phyloP scores from a whole-genome alignment of 2,329 filamentous ascomycete genomes.

The Exophiala sideris region DNA sequence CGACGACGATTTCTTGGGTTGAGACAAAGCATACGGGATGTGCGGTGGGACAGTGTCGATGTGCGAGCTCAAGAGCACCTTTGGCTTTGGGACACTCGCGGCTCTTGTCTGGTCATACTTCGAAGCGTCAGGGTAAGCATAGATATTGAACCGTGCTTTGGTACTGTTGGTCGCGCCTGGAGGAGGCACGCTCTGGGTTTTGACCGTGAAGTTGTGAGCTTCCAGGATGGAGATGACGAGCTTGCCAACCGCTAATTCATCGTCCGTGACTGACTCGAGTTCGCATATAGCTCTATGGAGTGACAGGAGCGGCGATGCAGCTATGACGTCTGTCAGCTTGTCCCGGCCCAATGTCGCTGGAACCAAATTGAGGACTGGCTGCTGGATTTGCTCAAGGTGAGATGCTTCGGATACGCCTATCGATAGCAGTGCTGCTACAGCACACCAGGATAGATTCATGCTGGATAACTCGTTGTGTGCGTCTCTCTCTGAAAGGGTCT shows the following conservation, averaged over 20 bases:
- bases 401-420: not conserved
- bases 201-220: constrained; percentile 58
- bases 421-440: constrained; percentile 1
- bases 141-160: constrained; percentile 67
- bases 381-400: not conserved
- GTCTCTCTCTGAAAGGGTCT: too few species aligned
- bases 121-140: constrained; percentile 57
- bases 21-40: constrained; percentile 47
- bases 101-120: constrained; percentile 19
- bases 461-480: not conserved
- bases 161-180: constrained; percentile 26
- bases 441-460: constrained; percentile 12
- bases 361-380: not conserved
- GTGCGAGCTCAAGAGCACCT: constrained; percentile 61
- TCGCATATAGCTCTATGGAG: constrained; percentile 74
- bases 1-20: constrained; percentile 16
- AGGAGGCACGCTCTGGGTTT: constrained; percentile 50
- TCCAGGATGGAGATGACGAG: constrained; percentile 67
- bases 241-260: constrained; percentile 65
- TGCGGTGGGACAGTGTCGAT: constrained; percentile 66
- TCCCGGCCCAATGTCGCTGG: constrained; percentile 4
- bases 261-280: constrained; percentile 67
- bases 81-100: constrained; percentile 22
- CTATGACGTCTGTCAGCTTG: constrained; percentile 37
- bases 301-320: constrained; percentile 56